These are phyloP conservation scores for Punica granatum DNA, from an alignment of 345 rosid species.

Conservation along the genomic window DNA sequence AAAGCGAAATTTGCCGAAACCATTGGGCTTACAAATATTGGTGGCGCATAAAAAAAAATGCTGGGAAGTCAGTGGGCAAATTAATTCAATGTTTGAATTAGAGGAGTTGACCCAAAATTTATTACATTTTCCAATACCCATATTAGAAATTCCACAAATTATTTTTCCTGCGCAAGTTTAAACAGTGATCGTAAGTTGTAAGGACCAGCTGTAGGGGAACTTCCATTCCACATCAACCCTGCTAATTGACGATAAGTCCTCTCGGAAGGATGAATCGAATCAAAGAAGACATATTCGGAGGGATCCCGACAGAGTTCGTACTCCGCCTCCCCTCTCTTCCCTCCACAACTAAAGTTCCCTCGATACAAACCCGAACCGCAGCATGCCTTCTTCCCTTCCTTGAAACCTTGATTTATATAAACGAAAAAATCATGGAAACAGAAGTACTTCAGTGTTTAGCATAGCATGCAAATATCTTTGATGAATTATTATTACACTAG, in stretches of 20 bases:
- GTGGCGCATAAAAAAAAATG: no score
- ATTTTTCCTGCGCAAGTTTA: background rate
- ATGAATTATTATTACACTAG: no score
- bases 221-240: slow-evolving; percentile 15
- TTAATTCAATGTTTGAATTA: no score
- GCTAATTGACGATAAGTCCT: background rate
- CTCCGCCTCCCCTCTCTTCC: background rate
- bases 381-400: slow-evolving; percentile 10
- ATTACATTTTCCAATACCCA: no score
- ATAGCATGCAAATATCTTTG: no score
- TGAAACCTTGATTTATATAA: slow-evolving; percentile 10
- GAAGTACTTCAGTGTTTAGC: no score
- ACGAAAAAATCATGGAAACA: no score
- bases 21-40: no score
- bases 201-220: background rate
- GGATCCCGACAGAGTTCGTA: slow-evolving; percentile 1
- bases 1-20: no score
- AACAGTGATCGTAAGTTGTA: slow-evolving; percentile 9
- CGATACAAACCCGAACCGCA: slow-evolving; percentile 13
- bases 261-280: slow-evolving; percentile 6
- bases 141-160: no score
- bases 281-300: slow-evolving; percentile 9
- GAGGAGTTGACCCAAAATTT: no score
- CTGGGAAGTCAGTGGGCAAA: no score
- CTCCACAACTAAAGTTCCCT: slow-evolving; percentile 4